These are phyloP conservation scores for Selaginella moellendorffii DNA, from an alignment of 75 land plant genomes.

Conservation along the genomic window DNA sequence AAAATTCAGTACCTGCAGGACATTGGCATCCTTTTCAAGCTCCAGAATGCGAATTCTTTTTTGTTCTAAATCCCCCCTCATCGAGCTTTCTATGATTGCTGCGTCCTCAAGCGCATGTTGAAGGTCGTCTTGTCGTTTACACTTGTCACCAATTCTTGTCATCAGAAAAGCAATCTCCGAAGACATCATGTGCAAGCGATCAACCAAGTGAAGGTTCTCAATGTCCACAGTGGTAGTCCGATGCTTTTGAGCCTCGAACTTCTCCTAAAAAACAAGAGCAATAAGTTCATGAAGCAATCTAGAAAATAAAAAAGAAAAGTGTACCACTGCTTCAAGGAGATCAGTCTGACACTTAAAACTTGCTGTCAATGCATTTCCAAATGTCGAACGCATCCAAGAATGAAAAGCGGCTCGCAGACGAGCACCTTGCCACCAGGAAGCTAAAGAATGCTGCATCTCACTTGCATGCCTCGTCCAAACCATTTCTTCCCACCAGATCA, in stretches of 20 bases:
- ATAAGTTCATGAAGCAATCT: background rate
- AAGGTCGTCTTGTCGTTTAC: constrained; percentile 21
- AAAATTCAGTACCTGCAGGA: constrained; percentile 19
- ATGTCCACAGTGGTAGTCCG: constrained; percentile 27
- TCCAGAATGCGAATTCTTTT: constrained; percentile 24
- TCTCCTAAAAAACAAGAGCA: constrained; percentile 13
- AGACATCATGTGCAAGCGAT: constrained; percentile 29
- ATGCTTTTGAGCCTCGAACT: constrained; percentile 30
- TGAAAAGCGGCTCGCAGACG: constrained; percentile 16
- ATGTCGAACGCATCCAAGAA: constrained; percentile 33
- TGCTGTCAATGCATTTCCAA: constrained; percentile 24
- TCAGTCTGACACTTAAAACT: constrained; percentile 28
- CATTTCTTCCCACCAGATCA: constrained; percentile 31
- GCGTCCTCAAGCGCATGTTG: constrained; percentile 26
- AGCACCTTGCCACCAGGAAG: constrained; percentile 19
- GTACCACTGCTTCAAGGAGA: constrained; percentile 26
- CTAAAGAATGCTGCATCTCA: constrained; percentile 19
- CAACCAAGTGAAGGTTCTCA: constrained; percentile 30
- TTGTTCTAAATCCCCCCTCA: constrained; percentile 31
- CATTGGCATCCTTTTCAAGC: constrained; percentile 23
- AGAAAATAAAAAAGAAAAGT: background rate
- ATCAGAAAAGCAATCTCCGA: constrained; percentile 30
- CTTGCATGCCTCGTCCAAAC: constrained; percentile 30
- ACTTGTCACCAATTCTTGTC: constrained; percentile 24
- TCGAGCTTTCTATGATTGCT: constrained; percentile 31